Conservation (phyloP, 1,139 yeast species). For the Magnusiomyces magnusii region DNA sequence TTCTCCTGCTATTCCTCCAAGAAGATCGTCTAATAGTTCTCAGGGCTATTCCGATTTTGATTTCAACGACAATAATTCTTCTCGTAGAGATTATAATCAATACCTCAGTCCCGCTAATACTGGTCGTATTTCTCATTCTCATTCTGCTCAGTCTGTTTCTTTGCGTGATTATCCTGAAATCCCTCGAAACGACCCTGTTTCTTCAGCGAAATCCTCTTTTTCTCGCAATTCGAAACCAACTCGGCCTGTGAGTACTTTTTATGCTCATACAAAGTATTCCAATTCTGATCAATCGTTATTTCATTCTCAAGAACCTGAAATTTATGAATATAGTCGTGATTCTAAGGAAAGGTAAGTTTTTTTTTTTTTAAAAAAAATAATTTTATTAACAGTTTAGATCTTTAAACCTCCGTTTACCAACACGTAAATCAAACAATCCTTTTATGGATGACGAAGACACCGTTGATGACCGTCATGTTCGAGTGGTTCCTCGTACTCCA, state of each 20-base stretch:
- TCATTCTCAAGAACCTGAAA: background rate
- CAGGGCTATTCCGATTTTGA: background rate
- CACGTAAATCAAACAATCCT: slow-evolving; percentile 8
- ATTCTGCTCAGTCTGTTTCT: slow-evolving; percentile 6
- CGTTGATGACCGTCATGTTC: background rate
- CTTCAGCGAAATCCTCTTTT: background rate
- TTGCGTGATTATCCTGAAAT: slow-evolving; percentile 4
- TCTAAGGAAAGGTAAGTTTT: background rate
- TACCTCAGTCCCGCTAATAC: background rate
- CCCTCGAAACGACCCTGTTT: background rate
- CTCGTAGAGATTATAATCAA: background rate
- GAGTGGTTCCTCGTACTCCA: background rate
- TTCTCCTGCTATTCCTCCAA: background rate
- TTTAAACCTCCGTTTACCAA: background rate
- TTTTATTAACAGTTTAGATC: background rate
- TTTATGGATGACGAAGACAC: slow-evolving; percentile 9
- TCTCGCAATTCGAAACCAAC: background rate
- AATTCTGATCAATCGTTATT: slow-evolving; percentile 13
- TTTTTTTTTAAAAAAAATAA: background rate
- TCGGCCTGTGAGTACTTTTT: slow-evolving; percentile 1
- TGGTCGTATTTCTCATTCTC: background rate
- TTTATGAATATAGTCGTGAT: background rate
- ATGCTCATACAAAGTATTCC: slow-evolving; percentile 8
- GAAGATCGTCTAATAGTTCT: background rate
- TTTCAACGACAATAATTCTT: background rate